Evolutionary conservation across 2,329 filamentous ascomycete genomes (phyloP).

Genomic region (Aspergillus uvarum): DNA sequence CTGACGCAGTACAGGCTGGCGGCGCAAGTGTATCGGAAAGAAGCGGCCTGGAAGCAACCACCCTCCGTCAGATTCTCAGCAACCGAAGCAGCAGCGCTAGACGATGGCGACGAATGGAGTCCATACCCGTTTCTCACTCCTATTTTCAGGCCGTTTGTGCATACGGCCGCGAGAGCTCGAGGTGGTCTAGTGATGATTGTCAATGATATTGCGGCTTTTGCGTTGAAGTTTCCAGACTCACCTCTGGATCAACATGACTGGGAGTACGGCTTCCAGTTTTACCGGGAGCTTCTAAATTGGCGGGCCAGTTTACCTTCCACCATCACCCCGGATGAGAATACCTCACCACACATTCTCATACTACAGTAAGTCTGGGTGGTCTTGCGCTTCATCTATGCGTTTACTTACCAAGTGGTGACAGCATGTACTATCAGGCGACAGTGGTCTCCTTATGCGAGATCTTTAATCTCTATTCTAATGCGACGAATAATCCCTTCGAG

Average conservation of each 20-base stretch:
- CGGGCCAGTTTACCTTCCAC: conserved; percentile 13
- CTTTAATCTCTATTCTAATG: conserved; percentile 11
- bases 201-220: conserved; percentile 16
- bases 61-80: conserved; percentile 18
- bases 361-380: conserved; percentile 16
- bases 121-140: conserved; percentile 19
- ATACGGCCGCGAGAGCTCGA: conserved; percentile 14
- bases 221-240: conserved; percentile 12
- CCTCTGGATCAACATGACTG: conserved; percentile 11
- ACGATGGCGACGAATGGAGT: conserved; percentile 16
- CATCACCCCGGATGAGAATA: conserved; percentile 16
- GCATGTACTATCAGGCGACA: conserved; percentile 23
- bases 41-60: conserved; percentile 17
- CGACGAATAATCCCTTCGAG: neutral
- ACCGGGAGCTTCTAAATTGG: conserved; percentile 15
- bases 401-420: conserved; percentile 7
- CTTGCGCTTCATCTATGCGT: no score
- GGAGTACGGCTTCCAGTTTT: conserved; percentile 14
- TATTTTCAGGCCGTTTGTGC: conserved; percentile 12
- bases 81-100: conserved; percentile 17
- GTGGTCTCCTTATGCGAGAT: conserved; percentile 18
- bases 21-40: conserved; percentile 25
- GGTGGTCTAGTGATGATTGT: conserved; percentile 18
- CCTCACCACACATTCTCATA: conserved; percentile 20
- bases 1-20: conserved; percentile 19